Percentiles rank a stretch among this genome's conserved stretches.
Conservation (phyloP, 345 rosid genomes). For the Geranium rotundifolium region DNA sequence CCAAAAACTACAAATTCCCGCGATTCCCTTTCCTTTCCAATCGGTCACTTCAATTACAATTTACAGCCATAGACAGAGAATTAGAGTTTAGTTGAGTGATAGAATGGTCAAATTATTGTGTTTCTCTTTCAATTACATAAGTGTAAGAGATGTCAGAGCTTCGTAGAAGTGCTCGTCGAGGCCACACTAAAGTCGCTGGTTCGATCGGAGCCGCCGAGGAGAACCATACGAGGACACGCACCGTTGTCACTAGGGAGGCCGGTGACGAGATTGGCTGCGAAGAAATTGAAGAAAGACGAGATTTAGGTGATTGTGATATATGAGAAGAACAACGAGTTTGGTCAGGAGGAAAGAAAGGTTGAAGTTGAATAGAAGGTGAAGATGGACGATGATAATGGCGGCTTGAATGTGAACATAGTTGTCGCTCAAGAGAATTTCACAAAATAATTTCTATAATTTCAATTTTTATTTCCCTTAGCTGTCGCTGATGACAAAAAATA, state of each 20-base stretch:
- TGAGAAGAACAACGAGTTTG: conserved; percentile 18
- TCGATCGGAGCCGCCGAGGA: conserved; percentile 16
- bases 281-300: conserved; percentile 30
- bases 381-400: conserved; percentile 63
- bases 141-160: conserved; percentile 83
- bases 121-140: conserved; percentile 53
- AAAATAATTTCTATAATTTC: no score
- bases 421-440: conserved; percentile 76
- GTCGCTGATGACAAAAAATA: no score
- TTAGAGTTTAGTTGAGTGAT: conserved; percentile 9
- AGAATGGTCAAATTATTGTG: conserved; percentile 36
- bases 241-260: conserved; percentile 36
- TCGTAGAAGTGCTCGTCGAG: conserved; percentile 71
- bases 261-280: conserved; percentile 48
- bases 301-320: conserved; percentile 16
- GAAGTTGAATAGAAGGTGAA: conserved; percentile 24
- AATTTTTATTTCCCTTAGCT: no score
- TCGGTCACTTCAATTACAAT: no score
- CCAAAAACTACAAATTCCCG: not conserved
- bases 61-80: conserved; percentile 15
- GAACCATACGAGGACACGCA: conserved; percentile 28
- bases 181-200: conserved; percentile 26
- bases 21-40: not conserved
- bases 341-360: conserved; percentile 22
- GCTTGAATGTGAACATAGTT: conserved; percentile 59